These are phyloP conservation scores for Dothistroma pini DNA, from an alignment of 2,329 filamentous ascomycete genomes.

Conservation along the genomic window DNA sequence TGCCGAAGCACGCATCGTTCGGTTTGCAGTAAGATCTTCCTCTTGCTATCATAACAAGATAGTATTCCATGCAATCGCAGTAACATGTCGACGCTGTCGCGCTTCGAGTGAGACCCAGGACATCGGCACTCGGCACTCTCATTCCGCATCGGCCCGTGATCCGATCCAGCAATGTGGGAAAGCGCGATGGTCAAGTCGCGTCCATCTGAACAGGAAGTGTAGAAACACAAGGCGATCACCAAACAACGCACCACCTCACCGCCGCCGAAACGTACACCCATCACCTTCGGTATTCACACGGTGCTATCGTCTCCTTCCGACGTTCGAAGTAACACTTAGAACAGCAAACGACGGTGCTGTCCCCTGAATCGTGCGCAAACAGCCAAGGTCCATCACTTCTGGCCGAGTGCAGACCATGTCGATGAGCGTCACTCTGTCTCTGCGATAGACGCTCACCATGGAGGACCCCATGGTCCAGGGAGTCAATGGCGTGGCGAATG, in stretches of 20 bases:
- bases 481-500: slow-evolving; percentile 35
- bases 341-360: slow-evolving; percentile 1
- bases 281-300: neutral
- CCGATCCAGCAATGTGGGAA: neutral
- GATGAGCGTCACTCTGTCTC: slow-evolving; percentile 4
- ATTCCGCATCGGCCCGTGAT: neutral
- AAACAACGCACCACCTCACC: neutral
- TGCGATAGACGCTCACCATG: slow-evolving; percentile 26
- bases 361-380: slow-evolving; percentile 4
- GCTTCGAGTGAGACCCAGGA: neutral
- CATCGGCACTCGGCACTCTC: neutral
- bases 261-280: neutral
- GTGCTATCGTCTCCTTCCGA: neutral
- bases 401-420: slow-evolving; percentile 11
- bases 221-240: neutral
- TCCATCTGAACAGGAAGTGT: neutral
- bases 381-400: neutral
- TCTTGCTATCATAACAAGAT: no score
- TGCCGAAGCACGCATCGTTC: no score
- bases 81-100: neutral
- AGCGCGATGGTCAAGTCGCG: neutral
- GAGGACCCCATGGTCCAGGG: slow-evolving; percentile 38
- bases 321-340: neutral
- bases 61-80: no score
- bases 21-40: no score